Base-by-base conservation (phyloP, 352 stramenopile genomes). In the Phytophthora podocarpi region DNA sequence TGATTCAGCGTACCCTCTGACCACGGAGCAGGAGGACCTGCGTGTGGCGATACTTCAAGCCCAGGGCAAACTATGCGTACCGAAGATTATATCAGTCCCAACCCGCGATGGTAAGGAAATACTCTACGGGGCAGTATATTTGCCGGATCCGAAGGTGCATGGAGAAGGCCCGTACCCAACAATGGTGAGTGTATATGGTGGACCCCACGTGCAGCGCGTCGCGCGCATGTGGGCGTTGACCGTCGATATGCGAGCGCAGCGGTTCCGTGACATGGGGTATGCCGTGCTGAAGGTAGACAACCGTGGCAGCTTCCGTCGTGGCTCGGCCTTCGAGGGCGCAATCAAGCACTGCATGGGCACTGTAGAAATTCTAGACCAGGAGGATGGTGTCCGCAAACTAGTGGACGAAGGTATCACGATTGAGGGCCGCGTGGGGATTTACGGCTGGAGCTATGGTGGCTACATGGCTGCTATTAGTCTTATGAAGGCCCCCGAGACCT, bases 391-490 rank as follows among this genome's bases (percentile, higher is more conserved):
- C 32, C 68, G 68, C 30, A 89, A 89, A 67, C 75, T 98, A 36
- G 73, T 96, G 13, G 39, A 76, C 9, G 74, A 97, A 61, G 92
- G 95, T 41, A 74, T 98, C 27, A 96, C 91, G 36, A 89, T 98
- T 67, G 61, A 87, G 11, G 88, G 80, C 8, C 65, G 90, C 56
- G 85, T 97, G 49, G 86, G 97, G 74, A 98, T 99, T 65, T 99
- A 98, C 71, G 97, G 97, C 41, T 99, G 97, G 97, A 98, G 91
- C 59, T 99, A 99, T 80, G 97, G 97, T 47, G 97, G 97, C 12
- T 99, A 99, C 80, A 96, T 99, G 86, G 89, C 93, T 47, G 87
- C 94, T 42, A 99, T 99, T 82, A 97, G 91, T 60, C 81, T 99
- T 28, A 96, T 97, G 78, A 97, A 98, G 64, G 93, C 94, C 15